Evolutionary conservation across 176 grass and related monocot species (phyloP).

Genomic region (Musa itinerans): DNA sequence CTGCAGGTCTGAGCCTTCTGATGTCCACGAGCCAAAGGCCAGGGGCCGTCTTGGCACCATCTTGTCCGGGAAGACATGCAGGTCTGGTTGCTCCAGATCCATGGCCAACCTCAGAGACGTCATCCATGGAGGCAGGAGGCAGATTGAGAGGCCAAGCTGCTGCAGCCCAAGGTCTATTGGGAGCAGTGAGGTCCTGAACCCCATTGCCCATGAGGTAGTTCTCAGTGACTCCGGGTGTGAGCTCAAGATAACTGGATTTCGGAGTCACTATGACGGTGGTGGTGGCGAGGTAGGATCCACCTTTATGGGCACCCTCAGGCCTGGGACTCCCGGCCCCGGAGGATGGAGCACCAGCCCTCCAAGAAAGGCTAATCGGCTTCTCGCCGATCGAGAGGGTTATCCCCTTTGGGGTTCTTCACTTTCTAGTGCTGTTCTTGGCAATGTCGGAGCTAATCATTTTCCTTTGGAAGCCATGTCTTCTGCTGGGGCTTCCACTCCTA

Average conservation of each 20-base stretch:
- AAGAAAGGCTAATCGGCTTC: constrained; percentile 27
- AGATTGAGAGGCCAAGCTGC: constrained; percentile 9
- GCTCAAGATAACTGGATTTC: constrained; percentile 30
- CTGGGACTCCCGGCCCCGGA: constrained; percentile 28
- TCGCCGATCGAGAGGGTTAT: constrained; percentile 21
- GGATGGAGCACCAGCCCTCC: constrained; percentile 31
- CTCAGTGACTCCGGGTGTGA: constrained; percentile 25
- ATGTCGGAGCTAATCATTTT: not conserved
- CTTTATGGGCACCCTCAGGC: constrained; percentile 26
- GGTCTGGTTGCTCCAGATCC: constrained; percentile 58
- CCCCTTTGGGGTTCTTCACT: constrained; percentile 15
- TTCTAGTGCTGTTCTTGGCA: constrained; percentile 9
- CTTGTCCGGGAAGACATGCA: constrained; percentile 22
- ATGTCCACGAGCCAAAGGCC: constrained; percentile 31
- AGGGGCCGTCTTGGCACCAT: constrained; percentile 24
- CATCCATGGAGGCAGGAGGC: constrained; percentile 30
- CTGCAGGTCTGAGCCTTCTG: constrained; percentile 53
- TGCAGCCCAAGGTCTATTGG: constrained; percentile 43
- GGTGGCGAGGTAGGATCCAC: constrained; percentile 16
- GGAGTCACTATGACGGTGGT: constrained; percentile 18
- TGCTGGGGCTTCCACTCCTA: not conserved
- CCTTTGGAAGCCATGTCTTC: not conserved
- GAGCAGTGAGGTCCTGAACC: constrained; percentile 23
- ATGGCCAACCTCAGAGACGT: constrained; percentile 67
- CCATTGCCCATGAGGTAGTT: constrained; percentile 27